These are phyloP conservation scores for Pyrenophora teres DNA, from an alignment of 2,329 filamentous ascomycete species.

Conservation along the genomic window DNA sequence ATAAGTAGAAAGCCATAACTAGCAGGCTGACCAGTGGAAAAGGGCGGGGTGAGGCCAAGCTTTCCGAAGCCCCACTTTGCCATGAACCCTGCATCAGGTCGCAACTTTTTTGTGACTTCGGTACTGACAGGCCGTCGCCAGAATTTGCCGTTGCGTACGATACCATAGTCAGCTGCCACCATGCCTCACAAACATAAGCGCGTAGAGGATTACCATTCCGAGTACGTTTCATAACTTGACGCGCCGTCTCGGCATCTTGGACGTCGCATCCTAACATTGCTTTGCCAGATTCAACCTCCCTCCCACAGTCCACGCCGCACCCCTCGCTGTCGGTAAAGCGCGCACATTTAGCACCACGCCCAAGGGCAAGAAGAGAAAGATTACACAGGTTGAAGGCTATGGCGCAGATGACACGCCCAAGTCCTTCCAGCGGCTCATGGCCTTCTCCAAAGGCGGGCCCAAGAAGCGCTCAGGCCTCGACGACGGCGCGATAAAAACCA, in stretches of 20 bases:
- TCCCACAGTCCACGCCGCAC: constrained; percentile 62
- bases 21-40: neutral
- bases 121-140: neutral
- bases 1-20: too few species aligned
- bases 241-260: constrained; percentile 8
- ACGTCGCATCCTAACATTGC: constrained; percentile 41
- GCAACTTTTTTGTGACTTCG: constrained; percentile 16
- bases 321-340: constrained; percentile 60
- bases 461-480: constrained; percentile 67
- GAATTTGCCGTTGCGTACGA: neutral
- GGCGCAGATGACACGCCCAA: constrained; percentile 80
- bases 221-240: constrained; percentile 31
- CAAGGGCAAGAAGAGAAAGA: constrained; percentile 45
- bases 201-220: constrained; percentile 52
- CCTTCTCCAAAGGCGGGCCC: constrained; percentile 62
- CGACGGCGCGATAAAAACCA: constrained; percentile 61
- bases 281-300: constrained; percentile 63
- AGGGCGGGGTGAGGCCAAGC: constrained; percentile 9
- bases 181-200: constrained; percentile 92
- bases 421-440: constrained; percentile 85
- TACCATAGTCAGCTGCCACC: constrained; percentile 6
- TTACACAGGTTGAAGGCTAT: constrained; percentile 56
- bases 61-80: constrained; percentile 2
- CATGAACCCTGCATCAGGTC: constrained; percentile 7
- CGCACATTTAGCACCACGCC: constrained; percentile 41